Conservation (phyloP, 169 alveolate genomes). For the Eimeria brunetti region DNA sequence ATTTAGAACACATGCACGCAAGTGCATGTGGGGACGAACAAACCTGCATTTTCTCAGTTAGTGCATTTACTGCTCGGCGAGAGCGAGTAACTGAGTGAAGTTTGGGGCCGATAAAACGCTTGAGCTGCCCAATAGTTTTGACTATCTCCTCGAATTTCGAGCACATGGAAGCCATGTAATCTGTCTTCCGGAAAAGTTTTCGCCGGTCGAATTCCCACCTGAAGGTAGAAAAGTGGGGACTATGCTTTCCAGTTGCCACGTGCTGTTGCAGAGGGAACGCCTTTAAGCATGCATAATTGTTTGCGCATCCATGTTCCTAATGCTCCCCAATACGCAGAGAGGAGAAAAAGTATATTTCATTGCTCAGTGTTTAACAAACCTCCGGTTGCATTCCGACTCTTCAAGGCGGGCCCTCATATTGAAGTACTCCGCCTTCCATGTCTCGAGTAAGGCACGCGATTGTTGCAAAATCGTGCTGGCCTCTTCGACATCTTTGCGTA, state of each 20-base stretch:
- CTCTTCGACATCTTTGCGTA: constrained; percentile 20
- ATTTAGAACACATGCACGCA: background rate
- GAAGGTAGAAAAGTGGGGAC: background rate
- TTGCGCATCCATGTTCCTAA: background rate
- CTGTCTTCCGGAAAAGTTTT: constrained; percentile 89
- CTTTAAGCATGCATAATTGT: background rate
- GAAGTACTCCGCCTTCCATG: constrained; percentile 67
- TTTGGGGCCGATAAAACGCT: constrained; percentile 95
- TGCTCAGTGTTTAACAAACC: constrained; percentile 20
- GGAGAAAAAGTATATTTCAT: background rate
- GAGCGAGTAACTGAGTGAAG: constrained; percentile 95
- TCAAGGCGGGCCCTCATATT: constrained; percentile 61
- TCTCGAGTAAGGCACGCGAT: constrained; percentile 53
- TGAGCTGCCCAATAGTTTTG: constrained; percentile 90
- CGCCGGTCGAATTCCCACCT: constrained; percentile 91
- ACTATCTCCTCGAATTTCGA: constrained; percentile 90
- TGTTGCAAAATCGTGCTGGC: constrained; percentile 42
- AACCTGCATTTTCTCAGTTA: constrained; percentile 89
- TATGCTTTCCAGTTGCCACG: no score
- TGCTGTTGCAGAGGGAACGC: background rate
- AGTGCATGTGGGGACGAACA: background rate
- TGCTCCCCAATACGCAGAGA: background rate
- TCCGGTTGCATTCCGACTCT: constrained; percentile 64
- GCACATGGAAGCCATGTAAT: constrained; percentile 91
- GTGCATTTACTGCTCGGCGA: constrained; percentile 90